Evolutionary conservation across 2,329 filamentous ascomycete genomes (phyloP), one percentile per base, ranked within the genome.

Genomic region (Fusarium odoratissimum): DNA sequence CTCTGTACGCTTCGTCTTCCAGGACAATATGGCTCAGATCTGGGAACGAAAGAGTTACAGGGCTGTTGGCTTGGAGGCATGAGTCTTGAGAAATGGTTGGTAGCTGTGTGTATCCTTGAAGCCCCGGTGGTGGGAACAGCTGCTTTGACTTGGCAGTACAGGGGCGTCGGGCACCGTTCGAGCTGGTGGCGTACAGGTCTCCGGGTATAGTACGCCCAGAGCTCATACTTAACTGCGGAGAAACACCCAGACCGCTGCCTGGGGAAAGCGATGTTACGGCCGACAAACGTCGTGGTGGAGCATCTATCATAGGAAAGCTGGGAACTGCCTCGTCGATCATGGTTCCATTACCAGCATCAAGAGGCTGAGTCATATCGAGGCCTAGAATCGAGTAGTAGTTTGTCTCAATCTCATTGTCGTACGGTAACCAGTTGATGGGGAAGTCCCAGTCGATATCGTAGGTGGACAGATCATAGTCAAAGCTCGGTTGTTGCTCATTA

Each of bases 361-460:
- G 28, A 16, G 37, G 40, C 2, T 52, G 49, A 6, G 2, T 5
- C 17, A 52, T 28, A 6, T 60, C 54, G 17, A 63, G 42, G 3
- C 41, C 61, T 3, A 60, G 41, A 14, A 75, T 72, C 0, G 70
- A 75, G 25, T 33, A 71, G 23, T 77, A 77, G 37, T 77, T 76
- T 10, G 77, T 62, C 17, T 77, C 72, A 9, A 71, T 66, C 6
- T 56, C 49, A 23, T 77, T 65, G 33, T 78, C 69, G 19, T 75
- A 56, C 17, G 72, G 73, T 8, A 78, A 30, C 77, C 77, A 78
- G n/a, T 78, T 78, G 33, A 78, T 73, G 0, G 68, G 64, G 17
- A 75, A 65, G 23, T 76, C 68, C 52, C 72, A 58, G 21, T 73
- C 60, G 8, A 68, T 64, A 3, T 72, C 69, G 14, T 56, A 72